Evolutionary conservation across 225 moss, liverwort and hornwort genomes (phyloP), one percentile per base, ranked within the genome.

Genomic region (Thuidium tamariscinum): DNA sequence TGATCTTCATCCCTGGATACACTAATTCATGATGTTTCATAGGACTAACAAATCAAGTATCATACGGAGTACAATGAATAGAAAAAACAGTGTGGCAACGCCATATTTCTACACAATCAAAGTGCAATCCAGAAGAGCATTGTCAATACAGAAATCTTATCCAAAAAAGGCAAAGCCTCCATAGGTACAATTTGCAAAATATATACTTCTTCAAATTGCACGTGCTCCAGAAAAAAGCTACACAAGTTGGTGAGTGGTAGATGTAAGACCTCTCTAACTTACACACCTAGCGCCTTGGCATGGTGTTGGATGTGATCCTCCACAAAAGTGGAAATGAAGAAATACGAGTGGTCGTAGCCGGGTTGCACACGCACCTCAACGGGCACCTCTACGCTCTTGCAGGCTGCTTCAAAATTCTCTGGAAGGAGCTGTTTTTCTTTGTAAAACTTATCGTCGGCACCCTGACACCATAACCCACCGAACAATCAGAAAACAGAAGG

Each of bases 261-360:
- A 26, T 17, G 46, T 19, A 26, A 52, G 7, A 34, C 14, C 20
- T 49, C 25, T 19, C 67, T 90, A 56, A 56, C 21, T 25, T 60
- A 94, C 78, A 93, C 52, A 49, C 90, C 89, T 10, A 99, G 91
- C 67, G 92, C 94, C 85, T 93, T 90, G 36, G 95, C 89, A 82
- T 99, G 97, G 90, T 86, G 89, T 65, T 73, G 79, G 61, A 99
- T 93, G 87, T 99, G 97, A 72, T 99, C 95, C 29, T 88, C 91
- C 42, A 99, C 88, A 85, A 96, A 97, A n/a, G 96, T 92, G 57
- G 94, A 84, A 81, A 97, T 93, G 84, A 96, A 99, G 84, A 61
- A 95, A 75, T 96, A 99, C 9, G 96, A 96, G 80, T 99, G 97
- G 76, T 99, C 98, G 69, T 95, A 99, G 41, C 94, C 97, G 48